phyloP scores from a whole-genome alignment of 805 yeast genomes.

The Pichia eremophila region DNA sequence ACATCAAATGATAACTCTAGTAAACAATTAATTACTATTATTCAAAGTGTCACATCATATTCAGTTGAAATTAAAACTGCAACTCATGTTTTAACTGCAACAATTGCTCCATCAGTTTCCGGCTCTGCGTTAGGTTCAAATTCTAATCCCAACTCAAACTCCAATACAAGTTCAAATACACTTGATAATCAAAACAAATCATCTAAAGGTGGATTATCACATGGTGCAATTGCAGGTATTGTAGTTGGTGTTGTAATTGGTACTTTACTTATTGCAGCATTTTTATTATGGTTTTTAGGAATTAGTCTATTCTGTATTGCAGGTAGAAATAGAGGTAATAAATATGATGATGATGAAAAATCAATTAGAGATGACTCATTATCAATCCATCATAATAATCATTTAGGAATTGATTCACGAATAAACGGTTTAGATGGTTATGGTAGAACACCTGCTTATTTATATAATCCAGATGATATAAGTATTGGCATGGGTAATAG shows the following conservation, averaged over 20 bases:
- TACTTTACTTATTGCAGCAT: constrained; percentile 7
- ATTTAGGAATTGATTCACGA: neutral
- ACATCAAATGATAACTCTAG: constrained; percentile 5
- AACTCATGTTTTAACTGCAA: constrained; percentile 6
- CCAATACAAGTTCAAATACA: neutral
- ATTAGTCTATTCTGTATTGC: constrained; percentile 10
- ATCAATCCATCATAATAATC: constrained; percentile 1
- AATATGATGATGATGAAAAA: constrained; percentile 17
- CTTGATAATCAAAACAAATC: neutral
- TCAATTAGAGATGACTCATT: constrained; percentile 5
- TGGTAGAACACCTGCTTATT: constrained; percentile 8
- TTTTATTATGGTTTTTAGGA: constrained; percentile 15
- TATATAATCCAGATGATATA: constrained; percentile 11
- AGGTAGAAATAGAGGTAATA: constrained; percentile 13
- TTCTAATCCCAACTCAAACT: neutral
- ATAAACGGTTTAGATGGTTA: constrained; percentile 5
- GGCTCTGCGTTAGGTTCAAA: neutral
- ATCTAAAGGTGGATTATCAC: constrained; percentile 12
- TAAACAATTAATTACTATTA: constrained; percentile 13
- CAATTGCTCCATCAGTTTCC: constrained; percentile 5
- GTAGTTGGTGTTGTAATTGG: constrained; percentile 26
- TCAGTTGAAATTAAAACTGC: constrained; percentile 11
- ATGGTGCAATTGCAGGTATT: constrained; percentile 29
- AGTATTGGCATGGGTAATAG: constrained; percentile 16
- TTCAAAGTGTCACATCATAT: constrained; percentile 16